Conservation (phyloP, 768 basidiomycete species). For the Daedaleopsis sinensis region DNA sequence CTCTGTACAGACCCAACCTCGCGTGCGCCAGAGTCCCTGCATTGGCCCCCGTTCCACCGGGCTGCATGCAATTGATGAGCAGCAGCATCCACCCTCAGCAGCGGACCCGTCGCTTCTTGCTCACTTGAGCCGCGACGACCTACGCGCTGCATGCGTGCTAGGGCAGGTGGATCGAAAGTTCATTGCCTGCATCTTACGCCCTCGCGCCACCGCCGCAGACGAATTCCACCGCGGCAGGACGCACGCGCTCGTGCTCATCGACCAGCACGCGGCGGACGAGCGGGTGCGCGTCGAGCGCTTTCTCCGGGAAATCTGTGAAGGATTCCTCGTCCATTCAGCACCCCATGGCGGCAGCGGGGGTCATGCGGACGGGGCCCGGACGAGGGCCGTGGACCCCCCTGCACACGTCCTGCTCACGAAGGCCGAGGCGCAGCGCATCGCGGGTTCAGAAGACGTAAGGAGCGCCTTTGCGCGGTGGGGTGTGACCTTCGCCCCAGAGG, state of each 20-base stretch:
- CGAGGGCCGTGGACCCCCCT: slow-evolving; percentile 52
- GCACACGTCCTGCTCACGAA: slow-evolving; percentile 65
- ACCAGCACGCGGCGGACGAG: slow-evolving; percentile 99
- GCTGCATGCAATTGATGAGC: background rate
- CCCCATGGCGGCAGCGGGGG: slow-evolving; percentile 21
- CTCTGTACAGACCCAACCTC: slow-evolving; percentile 1
- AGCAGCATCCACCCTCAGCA: background rate
- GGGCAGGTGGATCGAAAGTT: slow-evolving; percentile 93
- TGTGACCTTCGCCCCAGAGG: slow-evolving; percentile 50
- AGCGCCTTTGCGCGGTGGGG: slow-evolving; percentile 71
- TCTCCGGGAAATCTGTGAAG: slow-evolving; percentile 72
- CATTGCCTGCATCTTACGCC: slow-evolving; percentile 68
- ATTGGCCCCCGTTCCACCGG: background rate
- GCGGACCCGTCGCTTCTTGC: slow-evolving; percentile 13
- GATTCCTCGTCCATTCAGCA: slow-evolving; percentile 47
- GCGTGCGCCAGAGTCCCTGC: background rate
- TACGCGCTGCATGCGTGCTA: slow-evolving; percentile 63
- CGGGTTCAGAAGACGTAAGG: slow-evolving; percentile 42
- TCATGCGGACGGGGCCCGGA: slow-evolving; percentile 31
- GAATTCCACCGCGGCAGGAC: slow-evolving; percentile 18
- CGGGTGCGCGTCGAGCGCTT: slow-evolving; percentile 88
- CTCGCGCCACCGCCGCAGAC: slow-evolving; percentile 20
- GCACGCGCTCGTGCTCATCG: slow-evolving; percentile 70
- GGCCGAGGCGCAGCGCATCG: slow-evolving; percentile 59
- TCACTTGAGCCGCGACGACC: slow-evolving; percentile 52